Percentiles rank a stretch among this genome's conserved stretches.
phyloP scores from a whole-genome alignment of 164 flowering plant species.

The Umbilicus rupestris region DNA sequence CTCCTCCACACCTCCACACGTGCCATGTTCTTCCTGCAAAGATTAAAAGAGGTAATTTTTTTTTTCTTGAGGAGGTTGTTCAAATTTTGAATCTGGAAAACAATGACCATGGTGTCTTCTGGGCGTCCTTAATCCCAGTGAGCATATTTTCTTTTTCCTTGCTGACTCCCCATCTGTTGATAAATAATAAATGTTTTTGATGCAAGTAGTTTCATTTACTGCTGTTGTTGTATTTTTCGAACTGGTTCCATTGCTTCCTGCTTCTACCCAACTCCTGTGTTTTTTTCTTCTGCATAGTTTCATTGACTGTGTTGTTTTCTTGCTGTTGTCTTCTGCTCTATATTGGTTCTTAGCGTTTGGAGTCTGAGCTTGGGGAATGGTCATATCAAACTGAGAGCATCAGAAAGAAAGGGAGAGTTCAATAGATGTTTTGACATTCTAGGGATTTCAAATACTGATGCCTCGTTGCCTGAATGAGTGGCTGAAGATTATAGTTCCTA shows the following conservation, averaged over 20 bases:
- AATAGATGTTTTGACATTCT: constrained; percentile 6
- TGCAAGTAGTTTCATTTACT: not conserved
- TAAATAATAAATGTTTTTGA: not conserved
- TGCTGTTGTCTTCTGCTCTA: constrained; percentile 5
- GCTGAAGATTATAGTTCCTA: constrained; percentile 5
- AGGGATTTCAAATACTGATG: not conserved
- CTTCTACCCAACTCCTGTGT: not conserved
- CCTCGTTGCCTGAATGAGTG: not conserved
- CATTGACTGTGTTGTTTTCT: constrained; percentile 7
- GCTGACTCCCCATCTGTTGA: not conserved
- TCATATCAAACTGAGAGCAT: not conserved
- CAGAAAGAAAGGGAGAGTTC: constrained; percentile 3
- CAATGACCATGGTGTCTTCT: not conserved
- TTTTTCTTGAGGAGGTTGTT: not conserved
- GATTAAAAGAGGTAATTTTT: not conserved
- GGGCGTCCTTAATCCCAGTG: not conserved
- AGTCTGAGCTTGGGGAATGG: not conserved
- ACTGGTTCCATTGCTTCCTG: not conserved
- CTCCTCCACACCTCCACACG: not conserved
- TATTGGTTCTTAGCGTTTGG: constrained; percentile 1
- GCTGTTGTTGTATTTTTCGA: not conserved
- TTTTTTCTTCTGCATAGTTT: constrained; percentile 4
- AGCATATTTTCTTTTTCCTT: not conserved
- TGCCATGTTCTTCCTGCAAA: not conserved
- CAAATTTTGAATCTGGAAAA: not conserved